phyloP scores from a whole-genome alignment of 2,329 filamentous ascomycete species.

The Dactylellina cionopaga region DNA sequence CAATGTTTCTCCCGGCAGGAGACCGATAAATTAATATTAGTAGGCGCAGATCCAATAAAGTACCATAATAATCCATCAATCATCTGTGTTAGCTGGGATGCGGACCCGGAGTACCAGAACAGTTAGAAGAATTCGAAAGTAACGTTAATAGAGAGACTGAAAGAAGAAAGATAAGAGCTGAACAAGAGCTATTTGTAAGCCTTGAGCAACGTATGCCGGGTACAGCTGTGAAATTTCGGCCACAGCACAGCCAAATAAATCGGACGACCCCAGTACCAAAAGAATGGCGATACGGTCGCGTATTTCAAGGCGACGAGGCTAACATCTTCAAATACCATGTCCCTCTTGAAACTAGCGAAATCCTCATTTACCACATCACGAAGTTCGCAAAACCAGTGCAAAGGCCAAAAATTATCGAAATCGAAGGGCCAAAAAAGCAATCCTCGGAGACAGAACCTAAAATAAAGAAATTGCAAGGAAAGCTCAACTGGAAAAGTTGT shows the following conservation, averaged over 20 bases:
- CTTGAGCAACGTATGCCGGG: not conserved
- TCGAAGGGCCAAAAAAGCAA: no score
- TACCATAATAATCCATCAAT: not conserved
- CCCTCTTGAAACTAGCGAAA: no score
- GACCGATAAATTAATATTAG: not conserved
- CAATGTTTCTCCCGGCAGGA: constrained; percentile 3
- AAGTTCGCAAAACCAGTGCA: no score
- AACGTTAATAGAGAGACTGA: not conserved
- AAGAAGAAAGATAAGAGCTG: not conserved
- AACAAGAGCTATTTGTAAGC: not conserved
- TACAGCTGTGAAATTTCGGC: no score
- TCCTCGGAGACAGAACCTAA: no score
- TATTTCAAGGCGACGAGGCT: not conserved
- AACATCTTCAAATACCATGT: no score
- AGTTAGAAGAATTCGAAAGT: constrained; percentile 8
- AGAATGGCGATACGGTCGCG: not conserved
- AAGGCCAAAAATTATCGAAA: no score
- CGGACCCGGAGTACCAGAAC: not conserved
- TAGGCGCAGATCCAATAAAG: constrained; percentile 2
- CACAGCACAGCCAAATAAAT: not conserved
- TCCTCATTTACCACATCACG: no score
- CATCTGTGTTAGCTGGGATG: not conserved
- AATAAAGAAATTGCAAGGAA: no score
- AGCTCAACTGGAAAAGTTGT: no score
- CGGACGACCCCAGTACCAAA: not conserved